These are phyloP conservation scores for Stephanodiscus triporus DNA, from an alignment of 108 stramenopile genomes.

Conservation along the genomic window DNA sequence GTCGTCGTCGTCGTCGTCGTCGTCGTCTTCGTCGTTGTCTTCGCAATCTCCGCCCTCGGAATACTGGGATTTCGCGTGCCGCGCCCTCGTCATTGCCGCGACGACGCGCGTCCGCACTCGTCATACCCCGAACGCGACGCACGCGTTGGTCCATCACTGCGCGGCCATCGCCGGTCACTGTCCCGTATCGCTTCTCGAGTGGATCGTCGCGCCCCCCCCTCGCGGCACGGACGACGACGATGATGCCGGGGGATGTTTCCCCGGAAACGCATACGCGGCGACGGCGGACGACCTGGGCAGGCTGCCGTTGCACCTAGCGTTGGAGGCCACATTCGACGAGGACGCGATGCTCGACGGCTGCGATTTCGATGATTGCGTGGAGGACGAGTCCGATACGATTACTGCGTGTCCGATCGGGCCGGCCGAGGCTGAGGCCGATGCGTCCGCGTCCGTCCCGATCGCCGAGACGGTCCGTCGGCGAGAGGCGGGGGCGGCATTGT, in stretches of 20 bases:
- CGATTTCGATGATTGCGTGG: not conserved
- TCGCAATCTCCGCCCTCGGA: not conserved
- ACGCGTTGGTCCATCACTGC: conserved; percentile 3
- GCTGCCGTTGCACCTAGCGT: conserved; percentile 36
- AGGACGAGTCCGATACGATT: too few species aligned
- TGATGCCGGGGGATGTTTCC: conserved; percentile 7
- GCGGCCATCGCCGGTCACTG: conserved; percentile 13
- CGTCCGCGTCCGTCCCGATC: not conserved
- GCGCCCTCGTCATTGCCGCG: conserved; percentile 27
- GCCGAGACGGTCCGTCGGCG: not conserved
- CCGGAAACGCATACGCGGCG: conserved; percentile 21
- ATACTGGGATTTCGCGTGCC: conserved; percentile 18
- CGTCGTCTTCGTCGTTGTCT: not conserved
- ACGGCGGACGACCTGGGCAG: conserved; percentile 15
- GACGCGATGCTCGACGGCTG: not conserved
- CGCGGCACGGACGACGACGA: not conserved
- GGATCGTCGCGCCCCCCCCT: conserved; percentile 11
- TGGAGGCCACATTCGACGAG: conserved; percentile 5
- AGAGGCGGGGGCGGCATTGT: not conserved
- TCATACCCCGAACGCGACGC: conserved; percentile 18
- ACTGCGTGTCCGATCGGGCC: too few species aligned
- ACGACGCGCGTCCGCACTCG: too few species aligned
- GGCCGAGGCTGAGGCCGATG: too few species aligned
- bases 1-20: not conserved
- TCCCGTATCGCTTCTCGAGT: conserved; percentile 28